A percentile compares a stretch with the other conserved stretches of the same genome.
Evolutionary conservation across 306 rosid species (phyloP).

Genomic region (Rubus parviflorus): DNA sequence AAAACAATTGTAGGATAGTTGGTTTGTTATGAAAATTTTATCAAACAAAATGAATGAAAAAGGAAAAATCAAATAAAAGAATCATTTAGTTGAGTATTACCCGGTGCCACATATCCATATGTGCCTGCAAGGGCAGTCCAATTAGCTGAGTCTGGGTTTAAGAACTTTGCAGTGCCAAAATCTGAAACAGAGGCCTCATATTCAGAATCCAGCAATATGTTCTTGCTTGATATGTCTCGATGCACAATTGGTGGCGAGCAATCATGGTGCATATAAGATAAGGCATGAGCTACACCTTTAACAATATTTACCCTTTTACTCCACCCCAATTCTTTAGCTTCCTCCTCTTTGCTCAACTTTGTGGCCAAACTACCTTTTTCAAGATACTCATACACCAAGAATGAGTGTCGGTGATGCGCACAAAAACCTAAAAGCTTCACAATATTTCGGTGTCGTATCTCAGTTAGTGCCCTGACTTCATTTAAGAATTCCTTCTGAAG

Average conservation of each 20-base stretch:
- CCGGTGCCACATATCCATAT: too few species aligned
- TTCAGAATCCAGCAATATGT: constrained; percentile 3
- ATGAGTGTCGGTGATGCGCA: background rate
- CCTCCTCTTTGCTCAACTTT: background rate
- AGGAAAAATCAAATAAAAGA: too few species aligned
- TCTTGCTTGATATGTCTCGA: constrained; percentile 22
- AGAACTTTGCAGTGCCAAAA: background rate
- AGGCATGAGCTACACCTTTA: background rate
- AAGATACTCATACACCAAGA: background rate
- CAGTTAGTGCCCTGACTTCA: background rate
- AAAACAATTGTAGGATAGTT: too few species aligned
- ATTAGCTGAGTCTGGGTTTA: background rate
- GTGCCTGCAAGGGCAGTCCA: background rate
- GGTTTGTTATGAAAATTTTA: too few species aligned
- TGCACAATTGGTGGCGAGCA: constrained; percentile 13
- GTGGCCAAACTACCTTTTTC: background rate
- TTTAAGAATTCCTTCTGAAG: constrained; percentile 1
- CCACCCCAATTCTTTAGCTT: background rate
- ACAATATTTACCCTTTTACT: background rate
- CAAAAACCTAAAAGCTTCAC: too few species aligned
- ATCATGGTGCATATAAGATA: background rate
- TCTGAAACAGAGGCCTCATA: constrained; percentile 17
- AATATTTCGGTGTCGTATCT: background rate
- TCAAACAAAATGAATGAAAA: too few species aligned
- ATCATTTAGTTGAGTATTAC: background rate